A percentile compares a stretch with the other conserved stretches of the same genome.
These are phyloP conservation scores for Aureobasidium lini DNA, from an alignment of 2,329 filamentous ascomycete genomes.

Conservation along the genomic window DNA sequence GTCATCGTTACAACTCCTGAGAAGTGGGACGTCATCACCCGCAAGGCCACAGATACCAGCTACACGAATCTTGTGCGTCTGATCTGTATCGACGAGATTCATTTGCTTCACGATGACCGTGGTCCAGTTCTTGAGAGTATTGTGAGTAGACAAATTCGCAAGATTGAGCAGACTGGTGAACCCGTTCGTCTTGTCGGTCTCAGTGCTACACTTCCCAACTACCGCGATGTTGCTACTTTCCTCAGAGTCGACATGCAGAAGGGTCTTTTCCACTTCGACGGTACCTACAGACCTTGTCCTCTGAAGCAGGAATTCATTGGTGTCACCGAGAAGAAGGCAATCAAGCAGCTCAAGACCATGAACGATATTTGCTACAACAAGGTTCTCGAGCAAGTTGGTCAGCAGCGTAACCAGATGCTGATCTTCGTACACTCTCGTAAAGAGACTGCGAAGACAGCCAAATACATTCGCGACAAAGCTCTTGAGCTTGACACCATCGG, in stretches of 20 bases:
- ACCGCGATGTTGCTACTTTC: constrained; percentile 91
- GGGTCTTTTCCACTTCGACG: constrained; percentile 93
- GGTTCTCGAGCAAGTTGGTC: constrained; percentile 90
- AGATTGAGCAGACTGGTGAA: constrained; percentile 88
- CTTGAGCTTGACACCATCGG: constrained; percentile 96
- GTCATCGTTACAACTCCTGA: constrained; percentile 97
- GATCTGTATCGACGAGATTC: constrained; percentile 96
- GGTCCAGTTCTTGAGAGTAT: constrained; percentile 96
- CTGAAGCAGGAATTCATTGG: constrained; percentile 95
- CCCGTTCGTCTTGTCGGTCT: constrained; percentile 86
- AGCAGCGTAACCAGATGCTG: constrained; percentile 92
- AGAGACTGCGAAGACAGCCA: constrained; percentile 95
- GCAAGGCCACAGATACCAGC: constrained; percentile 92
- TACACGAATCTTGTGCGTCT: constrained; percentile 96
- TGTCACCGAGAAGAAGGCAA: constrained; percentile 94
- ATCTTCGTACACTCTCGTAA: constrained; percentile 98
- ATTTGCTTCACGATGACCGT: constrained; percentile 93
- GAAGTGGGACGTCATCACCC: constrained; percentile 98
- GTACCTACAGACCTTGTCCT: constrained; percentile 86
- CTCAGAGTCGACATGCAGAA: constrained; percentile 78
- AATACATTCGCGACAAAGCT: constrained; percentile 92
- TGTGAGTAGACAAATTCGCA: constrained; percentile 86
- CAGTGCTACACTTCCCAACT: constrained; percentile 93
- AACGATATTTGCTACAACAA: constrained; percentile 98
- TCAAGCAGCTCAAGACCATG: constrained; percentile 98